These are phyloP conservation scores for Crucibulum parvulum DNA, from an alignment of 1,284 basidiomycete genomes.

Conservation along the genomic window DNA sequence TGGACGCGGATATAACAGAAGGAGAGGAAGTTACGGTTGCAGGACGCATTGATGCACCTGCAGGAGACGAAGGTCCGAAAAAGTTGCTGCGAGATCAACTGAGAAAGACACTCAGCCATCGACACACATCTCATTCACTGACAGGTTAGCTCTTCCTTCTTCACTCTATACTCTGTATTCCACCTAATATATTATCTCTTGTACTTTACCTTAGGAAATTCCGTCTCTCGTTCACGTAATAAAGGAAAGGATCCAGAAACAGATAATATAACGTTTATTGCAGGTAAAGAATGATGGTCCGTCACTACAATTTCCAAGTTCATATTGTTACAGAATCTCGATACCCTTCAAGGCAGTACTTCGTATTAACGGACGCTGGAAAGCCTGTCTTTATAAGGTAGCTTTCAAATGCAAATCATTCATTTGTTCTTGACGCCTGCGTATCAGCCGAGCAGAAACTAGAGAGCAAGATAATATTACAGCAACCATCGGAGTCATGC, in stretches of 20 bases:
- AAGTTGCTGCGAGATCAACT: conserved; percentile 72
- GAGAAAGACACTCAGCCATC: conserved; percentile 65
- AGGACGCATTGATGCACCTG: conserved; percentile 46
- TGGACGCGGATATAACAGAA: conserved; percentile 53
- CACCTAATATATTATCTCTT: not conserved
- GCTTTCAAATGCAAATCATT: conserved; percentile 12
- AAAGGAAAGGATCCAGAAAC: conserved; percentile 33
- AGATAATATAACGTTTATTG: conserved; percentile 35
- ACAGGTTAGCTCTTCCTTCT: conserved; percentile 31
- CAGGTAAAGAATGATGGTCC: conserved; percentile 29
- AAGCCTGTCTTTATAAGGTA: conserved; percentile 92
- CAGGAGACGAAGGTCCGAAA: conserved; percentile 63
- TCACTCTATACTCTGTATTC: not conserved
- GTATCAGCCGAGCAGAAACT: conserved; percentile 53
- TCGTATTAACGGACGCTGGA: conserved; percentile 92
- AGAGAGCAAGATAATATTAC: conserved; percentile 71
- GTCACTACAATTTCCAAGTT: not conserved
- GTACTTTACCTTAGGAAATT: not conserved
- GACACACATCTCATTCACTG: conserved; percentile 35
- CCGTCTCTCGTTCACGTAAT: conserved; percentile 21
- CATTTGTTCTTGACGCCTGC: not conserved
- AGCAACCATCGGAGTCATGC: conserved; percentile 90
- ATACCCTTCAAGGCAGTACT: conserved; percentile 82
- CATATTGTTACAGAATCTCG: conserved; percentile 39
- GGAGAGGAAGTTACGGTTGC: conserved; percentile 34